A percentile compares a stretch with the other conserved stretches of the same genome.
Conservation (phyloP, 495 filamentous ascomycete species). For the Umbilicaria muhlenbergii region DNA sequence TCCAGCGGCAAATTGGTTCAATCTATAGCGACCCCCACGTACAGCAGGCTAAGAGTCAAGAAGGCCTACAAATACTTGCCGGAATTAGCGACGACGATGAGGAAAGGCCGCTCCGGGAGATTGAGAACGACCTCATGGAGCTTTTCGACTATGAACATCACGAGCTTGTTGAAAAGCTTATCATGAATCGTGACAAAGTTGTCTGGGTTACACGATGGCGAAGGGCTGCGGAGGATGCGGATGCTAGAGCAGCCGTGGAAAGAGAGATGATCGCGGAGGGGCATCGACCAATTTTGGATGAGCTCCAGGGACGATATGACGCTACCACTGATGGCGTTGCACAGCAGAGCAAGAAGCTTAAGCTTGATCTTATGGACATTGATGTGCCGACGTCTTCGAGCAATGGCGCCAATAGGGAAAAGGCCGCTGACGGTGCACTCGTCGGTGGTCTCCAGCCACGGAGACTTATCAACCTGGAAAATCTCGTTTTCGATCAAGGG, state of each 20-base stretch:
- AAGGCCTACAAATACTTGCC: slow-evolving; percentile 66
- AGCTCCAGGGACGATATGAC: slow-evolving; percentile 50
- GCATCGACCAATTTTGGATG: slow-evolving; percentile 72
- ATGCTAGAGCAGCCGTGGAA: slow-evolving; percentile 65
- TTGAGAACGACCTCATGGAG: slow-evolving; percentile 97
- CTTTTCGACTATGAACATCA: slow-evolving; percentile 95
- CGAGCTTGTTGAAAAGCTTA: slow-evolving; percentile 82
- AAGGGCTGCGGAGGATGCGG: slow-evolving; percentile 61
- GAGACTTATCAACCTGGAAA: slow-evolving; percentile 82
- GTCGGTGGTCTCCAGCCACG: slow-evolving; percentile 78
- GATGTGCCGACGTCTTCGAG: slow-evolving; percentile 52
- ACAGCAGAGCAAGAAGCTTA: slow-evolving; percentile 63
- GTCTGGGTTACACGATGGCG: slow-evolving; percentile 91
- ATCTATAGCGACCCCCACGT: slow-evolving; percentile 81
- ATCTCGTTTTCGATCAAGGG: slow-evolving; percentile 91
- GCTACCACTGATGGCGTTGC: slow-evolving; percentile 33
- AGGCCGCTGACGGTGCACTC: slow-evolving; percentile 46
- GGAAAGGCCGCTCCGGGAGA: slow-evolving; percentile 70
- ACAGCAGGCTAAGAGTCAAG: slow-evolving; percentile 73
- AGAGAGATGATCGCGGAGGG: slow-evolving; percentile 80
- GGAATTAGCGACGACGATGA: slow-evolving; percentile 64
- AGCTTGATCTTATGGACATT: slow-evolving; percentile 77
- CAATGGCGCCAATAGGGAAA: slow-evolving; percentile 29
- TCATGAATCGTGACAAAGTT: slow-evolving; percentile 78
- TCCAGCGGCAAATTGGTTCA: slow-evolving; percentile 79